These are phyloP conservation scores for Westerdykella sp. DNA, from an alignment of 2,329 filamentous ascomycete genomes.

Conservation along the genomic window DNA sequence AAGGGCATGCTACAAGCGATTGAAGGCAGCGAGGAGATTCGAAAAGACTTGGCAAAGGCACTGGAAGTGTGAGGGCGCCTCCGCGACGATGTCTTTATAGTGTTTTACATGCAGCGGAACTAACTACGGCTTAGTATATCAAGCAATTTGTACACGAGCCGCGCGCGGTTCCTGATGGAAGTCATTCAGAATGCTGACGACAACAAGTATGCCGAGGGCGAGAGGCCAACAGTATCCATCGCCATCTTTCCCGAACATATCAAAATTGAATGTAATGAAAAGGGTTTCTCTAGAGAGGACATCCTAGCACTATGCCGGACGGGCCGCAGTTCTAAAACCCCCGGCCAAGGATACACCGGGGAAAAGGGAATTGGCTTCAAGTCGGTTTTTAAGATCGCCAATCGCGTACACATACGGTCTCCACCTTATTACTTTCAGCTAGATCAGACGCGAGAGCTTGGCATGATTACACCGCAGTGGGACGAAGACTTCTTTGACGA, in stretches of 20 bases:
- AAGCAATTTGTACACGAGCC: conserved; percentile 1
- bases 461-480: conserved; percentile 5
- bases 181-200: conserved; percentile 7
- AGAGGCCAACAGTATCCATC: conserved; percentile 3
- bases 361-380: conserved; percentile 36
- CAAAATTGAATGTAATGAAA: conserved; percentile 5
- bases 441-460: conserved; percentile 3
- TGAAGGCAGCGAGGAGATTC: conserved; percentile 2
- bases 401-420: conserved; percentile 4
- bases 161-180: conserved; percentile 4
- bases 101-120: neutral
- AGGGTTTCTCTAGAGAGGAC: conserved; percentile 3
- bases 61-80: conserved; percentile 1
- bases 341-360: conserved; percentile 21
- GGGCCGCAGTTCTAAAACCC: conserved; percentile 3
- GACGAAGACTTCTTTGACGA: conserved; percentile 3
- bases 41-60: conserved; percentile 2
- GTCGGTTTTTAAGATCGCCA: conserved; percentile 31
- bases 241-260: neutral
- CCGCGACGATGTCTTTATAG: neutral
- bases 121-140: conserved; percentile 2
- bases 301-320: conserved; percentile 2
- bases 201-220: conserved; percentile 1
- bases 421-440: conserved; percentile 4
- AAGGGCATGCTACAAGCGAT: conserved; percentile 3